phyloP scores from a whole-genome alignment of 352 stramenopile genomes.

The Globisporangium recalcitrans region DNA sequence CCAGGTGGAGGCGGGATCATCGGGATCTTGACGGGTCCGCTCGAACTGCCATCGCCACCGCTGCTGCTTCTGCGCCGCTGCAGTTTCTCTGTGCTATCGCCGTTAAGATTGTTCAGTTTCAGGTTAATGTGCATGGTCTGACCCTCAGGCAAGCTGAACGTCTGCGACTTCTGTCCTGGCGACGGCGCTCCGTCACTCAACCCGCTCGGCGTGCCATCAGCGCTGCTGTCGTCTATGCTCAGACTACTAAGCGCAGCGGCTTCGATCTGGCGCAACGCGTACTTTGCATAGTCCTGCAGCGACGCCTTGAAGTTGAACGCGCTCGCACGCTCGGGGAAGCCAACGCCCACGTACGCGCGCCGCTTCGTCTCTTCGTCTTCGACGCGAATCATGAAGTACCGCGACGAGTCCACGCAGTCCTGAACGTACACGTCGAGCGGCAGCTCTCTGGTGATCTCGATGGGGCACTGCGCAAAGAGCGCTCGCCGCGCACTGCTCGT shows the following conservation, averaged over 20 bases:
- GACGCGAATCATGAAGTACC: conserved; percentile 86
- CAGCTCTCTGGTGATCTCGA: conserved; percentile 61
- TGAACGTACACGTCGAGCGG: conserved; percentile 73
- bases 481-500: conserved; percentile 4
- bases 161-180: conserved; percentile 27
- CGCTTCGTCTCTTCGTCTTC: conserved; percentile 71
- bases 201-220: conserved; percentile 1
- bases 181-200: conserved; percentile 9
- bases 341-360: conserved; percentile 72
- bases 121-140: conserved; percentile 79
- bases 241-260: conserved; percentile 22
- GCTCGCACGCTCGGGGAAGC: conserved; percentile 65
- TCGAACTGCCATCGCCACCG: conserved; percentile 16
- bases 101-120: conserved; percentile 32
- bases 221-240: background rate
- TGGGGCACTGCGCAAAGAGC: conserved; percentile 76
- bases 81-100: conserved; percentile 23
- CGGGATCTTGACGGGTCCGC: conserved; percentile 38
- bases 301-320: conserved; percentile 87
- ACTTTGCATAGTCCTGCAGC: conserved; percentile 83
- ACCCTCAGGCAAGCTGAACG: conserved; percentile 65
- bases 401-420: conserved; percentile 83
- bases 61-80: conserved; percentile 27
- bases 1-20: conserved; percentile 54
- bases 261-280: conserved; percentile 55